Percentiles rank a stretch among this genome's conserved stretches.
Evolutionary conservation across 805 yeast species (phyloP).

Genomic region (Candida alai): DNA sequence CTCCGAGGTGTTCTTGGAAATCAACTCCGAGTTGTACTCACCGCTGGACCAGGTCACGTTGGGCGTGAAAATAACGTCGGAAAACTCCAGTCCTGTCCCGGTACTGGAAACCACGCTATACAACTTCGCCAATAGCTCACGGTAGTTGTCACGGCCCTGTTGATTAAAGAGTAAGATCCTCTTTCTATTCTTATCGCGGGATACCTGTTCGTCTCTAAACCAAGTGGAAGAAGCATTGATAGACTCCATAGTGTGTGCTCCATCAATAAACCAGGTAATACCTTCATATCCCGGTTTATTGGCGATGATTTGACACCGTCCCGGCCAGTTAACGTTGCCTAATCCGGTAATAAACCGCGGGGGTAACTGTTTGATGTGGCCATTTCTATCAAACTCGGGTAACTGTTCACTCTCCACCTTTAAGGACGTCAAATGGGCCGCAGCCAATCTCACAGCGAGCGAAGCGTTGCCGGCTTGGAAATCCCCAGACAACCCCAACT

Average conservation of each 20-base stretch:
- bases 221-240: slow-evolving; percentile 77
- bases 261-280: slow-evolving; percentile 84
- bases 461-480: slow-evolving; percentile 88
- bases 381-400: slow-evolving; percentile 17
- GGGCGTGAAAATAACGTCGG: slow-evolving; percentile 80
- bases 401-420: slow-evolving; percentile 33
- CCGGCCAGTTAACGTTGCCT: slow-evolving; percentile 80
- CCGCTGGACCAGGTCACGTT: slow-evolving; percentile 91
- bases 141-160: slow-evolving; percentile 81
- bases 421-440: slow-evolving; percentile 51
- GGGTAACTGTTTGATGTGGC: slow-evolving; percentile 34
- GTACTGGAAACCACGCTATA: slow-evolving; percentile 34
- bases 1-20: slow-evolving; percentile 79
- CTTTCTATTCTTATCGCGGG: slow-evolving; percentile 23
- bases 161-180: slow-evolving; percentile 80
- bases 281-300: slow-evolving; percentile 35
- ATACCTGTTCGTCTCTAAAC: slow-evolving; percentile 43
- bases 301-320: slow-evolving; percentile 78
- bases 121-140: slow-evolving; percentile 54
- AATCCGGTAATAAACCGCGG: slow-evolving; percentile 56
- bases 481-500: slow-evolving; percentile 75
- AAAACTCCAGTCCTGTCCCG: slow-evolving; percentile 47
- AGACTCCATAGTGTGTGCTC: slow-evolving; percentile 93
- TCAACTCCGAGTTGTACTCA: slow-evolving; percentile 71
- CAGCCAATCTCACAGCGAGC: slow-evolving; percentile 70